phyloP scores from a whole-genome alignment of 2,329 filamentous ascomycete genomes.

The Dendryphion nanum region DNA sequence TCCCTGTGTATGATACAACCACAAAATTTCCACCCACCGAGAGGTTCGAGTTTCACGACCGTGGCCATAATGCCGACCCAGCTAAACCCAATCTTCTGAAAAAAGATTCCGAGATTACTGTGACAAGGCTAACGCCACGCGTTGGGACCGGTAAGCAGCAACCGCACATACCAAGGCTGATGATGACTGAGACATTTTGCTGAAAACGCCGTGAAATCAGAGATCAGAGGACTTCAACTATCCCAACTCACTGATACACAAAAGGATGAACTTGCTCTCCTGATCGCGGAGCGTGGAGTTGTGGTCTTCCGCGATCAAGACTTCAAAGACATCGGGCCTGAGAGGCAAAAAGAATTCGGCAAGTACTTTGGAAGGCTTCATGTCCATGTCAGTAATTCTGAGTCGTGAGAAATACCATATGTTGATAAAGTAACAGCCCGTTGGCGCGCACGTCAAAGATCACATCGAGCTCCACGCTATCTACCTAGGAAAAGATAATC shows the following conservation, averaged over 20 bases:
- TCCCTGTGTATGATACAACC: slow-evolving; percentile 37
- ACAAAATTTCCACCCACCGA: slow-evolving; percentile 40
- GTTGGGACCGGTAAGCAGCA: too few relatives aligned
- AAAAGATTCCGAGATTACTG: slow-evolving; percentile 23
- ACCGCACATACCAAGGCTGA: too few relatives aligned
- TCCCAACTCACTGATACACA: slow-evolving; percentile 42
- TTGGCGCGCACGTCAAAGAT: slow-evolving; percentile 25
- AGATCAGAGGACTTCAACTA: slow-evolving; percentile 41
- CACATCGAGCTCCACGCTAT: slow-evolving; percentile 26
- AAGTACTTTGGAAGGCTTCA: slow-evolving; percentile 41
- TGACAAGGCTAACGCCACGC: slow-evolving; percentile 21
- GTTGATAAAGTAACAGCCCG: slow-evolving; percentile 9
- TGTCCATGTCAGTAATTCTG: slow-evolving; percentile 13
- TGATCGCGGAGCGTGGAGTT: slow-evolving; percentile 38
- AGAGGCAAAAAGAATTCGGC: slow-evolving; percentile 45
- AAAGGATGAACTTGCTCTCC: slow-evolving; percentile 48
- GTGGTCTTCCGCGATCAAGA: slow-evolving; percentile 50
- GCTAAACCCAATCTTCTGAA: slow-evolving; percentile 43
- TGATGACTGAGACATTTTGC: too few relatives aligned
- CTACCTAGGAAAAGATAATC: slow-evolving; percentile 23
- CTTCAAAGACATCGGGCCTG: slow-evolving; percentile 46
- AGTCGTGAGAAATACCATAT: not conserved
- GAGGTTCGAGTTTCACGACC: slow-evolving; percentile 43
- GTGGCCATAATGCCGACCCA: slow-evolving; percentile 43
- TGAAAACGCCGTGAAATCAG: too few relatives aligned